Evolutionary conservation across 179 eudicot genomes (phyloP).

Genomic region (Dionaea muscipula): DNA sequence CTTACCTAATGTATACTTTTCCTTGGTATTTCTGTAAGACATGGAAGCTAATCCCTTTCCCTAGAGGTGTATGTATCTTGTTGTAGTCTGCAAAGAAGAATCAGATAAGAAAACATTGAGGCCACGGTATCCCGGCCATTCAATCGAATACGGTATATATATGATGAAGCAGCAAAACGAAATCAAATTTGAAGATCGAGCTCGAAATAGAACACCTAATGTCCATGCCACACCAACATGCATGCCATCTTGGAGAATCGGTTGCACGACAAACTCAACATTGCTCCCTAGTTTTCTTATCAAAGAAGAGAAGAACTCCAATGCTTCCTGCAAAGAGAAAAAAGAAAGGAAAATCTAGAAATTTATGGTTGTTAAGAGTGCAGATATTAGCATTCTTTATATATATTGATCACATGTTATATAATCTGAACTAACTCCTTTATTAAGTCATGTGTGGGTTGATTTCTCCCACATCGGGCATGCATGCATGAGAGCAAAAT

Average conservation of each 20-base stretch:
- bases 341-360: too few species aligned
- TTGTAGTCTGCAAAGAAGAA: conserved; percentile 28
- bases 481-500: too few species aligned
- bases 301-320: conserved; percentile 37
- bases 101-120: neutral
- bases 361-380: too few species aligned
- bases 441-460: too few species aligned
- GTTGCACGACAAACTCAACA: conserved; percentile 40
- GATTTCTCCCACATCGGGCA: too few species aligned
- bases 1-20: conserved; percentile 38
- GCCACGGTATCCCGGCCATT: neutral
- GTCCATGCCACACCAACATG: conserved; percentile 45
- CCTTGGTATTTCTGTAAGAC: conserved; percentile 44
- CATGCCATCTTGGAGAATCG: conserved; percentile 40
- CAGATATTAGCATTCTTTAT: too few species aligned
- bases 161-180: neutral
- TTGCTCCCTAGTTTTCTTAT: conserved; percentile 33
- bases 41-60: conserved; percentile 42
- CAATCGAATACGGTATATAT: neutral
- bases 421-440: too few species aligned
- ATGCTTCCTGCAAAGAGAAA: conserved; percentile 34
- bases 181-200: neutral
- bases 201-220: conserved; percentile 24
- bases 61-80: conserved; percentile 31
- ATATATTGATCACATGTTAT: too few species aligned